Evolutionary conservation across 495 filamentous ascomycete species (phyloP).

Genomic region (Aspergillus olivimuriae): DNA sequence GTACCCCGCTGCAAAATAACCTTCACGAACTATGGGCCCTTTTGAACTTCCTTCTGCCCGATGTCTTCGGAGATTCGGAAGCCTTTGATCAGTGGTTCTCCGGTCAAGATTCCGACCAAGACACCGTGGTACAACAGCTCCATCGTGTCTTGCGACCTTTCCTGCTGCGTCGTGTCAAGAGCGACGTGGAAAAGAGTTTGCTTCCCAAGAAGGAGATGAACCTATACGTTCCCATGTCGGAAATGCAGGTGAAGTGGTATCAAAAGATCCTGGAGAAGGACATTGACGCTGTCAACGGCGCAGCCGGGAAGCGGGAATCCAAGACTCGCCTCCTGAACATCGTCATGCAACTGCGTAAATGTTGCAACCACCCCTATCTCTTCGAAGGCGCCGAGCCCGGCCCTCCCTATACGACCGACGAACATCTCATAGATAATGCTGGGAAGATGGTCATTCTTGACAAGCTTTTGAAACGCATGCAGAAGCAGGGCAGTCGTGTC

Average conservation of each 20-base stretch:
- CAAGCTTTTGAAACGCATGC: slow-evolving; percentile 79
- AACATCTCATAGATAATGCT: slow-evolving; percentile 88
- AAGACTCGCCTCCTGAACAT: slow-evolving; percentile 99
- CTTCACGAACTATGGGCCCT: slow-evolving; percentile 99
- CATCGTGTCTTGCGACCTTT: slow-evolving; percentile 93
- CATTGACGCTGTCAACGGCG: slow-evolving; percentile 97
- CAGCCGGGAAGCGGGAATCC: slow-evolving; percentile 93
- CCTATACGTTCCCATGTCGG: slow-evolving; percentile 95
- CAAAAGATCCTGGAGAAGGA: slow-evolving; percentile 98
- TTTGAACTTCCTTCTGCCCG: slow-evolving; percentile 92
- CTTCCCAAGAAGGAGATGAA: slow-evolving; percentile 97
- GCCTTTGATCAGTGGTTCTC: slow-evolving; percentile 99
- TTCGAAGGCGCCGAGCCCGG: slow-evolving; percentile 98
- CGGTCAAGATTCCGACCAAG: slow-evolving; percentile 78
- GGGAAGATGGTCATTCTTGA: slow-evolving; percentile 98
- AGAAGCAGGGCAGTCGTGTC: slow-evolving; percentile 80
- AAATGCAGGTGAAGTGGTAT: slow-evolving; percentile 99
- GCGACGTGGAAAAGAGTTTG: slow-evolving; percentile 96
- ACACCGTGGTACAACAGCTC: slow-evolving; percentile 94
- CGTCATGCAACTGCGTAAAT: slow-evolving; percentile 99
- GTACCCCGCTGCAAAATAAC: slow-evolving; percentile 97
- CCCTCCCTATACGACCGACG: slow-evolving; percentile 95
- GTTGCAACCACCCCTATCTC: slow-evolving; percentile 97
- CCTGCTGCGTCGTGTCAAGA: slow-evolving; percentile 92
- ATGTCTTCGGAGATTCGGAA: slow-evolving; percentile 94